Evolutionary conservation across 2,329 filamentous ascomycete species (phyloP), one percentile per base, ranked within the genome.

Genomic region (Penicillium brevicompactum): DNA sequence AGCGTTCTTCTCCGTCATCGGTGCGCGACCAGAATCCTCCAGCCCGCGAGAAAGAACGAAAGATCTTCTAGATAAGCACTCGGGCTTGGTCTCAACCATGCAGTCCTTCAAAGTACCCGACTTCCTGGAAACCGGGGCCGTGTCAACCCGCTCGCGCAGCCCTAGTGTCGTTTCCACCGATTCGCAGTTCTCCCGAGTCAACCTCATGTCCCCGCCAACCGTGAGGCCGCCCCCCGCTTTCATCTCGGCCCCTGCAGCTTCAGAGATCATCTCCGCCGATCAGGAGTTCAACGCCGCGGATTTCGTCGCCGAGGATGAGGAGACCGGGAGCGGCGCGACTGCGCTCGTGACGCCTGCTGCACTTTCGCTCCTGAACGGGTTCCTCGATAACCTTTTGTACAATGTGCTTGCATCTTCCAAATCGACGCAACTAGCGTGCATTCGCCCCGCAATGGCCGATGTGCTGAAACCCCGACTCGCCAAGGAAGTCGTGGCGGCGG

Each of bases 311-410:
- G 83, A 88, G 58, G 83, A 89, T 62, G 85, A 85, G 48, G 81
- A 87, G 52, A 84, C 87, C 61, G 82, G 84, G 1, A 83, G 84
- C 4, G 82, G 82, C 54, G 87, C 90, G 63, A 85, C 87, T 16
- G 89, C 89, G 16, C 72, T 88, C 46, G 89, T 96, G 54, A 88
- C 91, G 1, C 80, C 83, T 2, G 82, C 84, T 27, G 90, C 94
- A 0, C 79, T 97, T 37, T 81, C 82, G 41, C 83, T 96, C 9
- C 84, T 97, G 69, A 99, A 99, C 76, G 87, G 84, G 66, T 99
- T 99, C 70, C 84, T 99, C 59, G 94, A 99, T 72, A 91, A 97
- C 70, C 81, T 97, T 4, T 83, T 99, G 5, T 96, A 92, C 79
- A 93, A 91, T 68, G 89, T 97, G 59, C 84, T 99, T n/a, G 85